These are phyloP conservation scores for Aegilops speltoides DNA, from an alignment of 176 grass and related monocot species.

Conservation along the genomic window DNA sequence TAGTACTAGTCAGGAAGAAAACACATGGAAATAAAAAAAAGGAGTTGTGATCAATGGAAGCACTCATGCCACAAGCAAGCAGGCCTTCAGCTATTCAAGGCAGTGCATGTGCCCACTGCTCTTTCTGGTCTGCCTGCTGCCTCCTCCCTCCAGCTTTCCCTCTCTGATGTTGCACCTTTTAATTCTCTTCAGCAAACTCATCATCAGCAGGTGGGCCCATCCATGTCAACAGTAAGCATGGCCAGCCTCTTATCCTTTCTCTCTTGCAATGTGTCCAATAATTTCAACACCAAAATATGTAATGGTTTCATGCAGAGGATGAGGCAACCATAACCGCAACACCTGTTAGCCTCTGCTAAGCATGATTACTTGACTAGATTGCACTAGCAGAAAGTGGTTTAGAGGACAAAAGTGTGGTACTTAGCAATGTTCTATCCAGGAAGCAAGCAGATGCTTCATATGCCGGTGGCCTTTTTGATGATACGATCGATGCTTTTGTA, in stretches of 20 bases:
- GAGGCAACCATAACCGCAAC: conserved; percentile 6
- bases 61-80: neutral
- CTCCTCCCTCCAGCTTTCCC: neutral
- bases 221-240: neutral
- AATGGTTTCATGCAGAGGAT: neutral
- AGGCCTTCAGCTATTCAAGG: neutral
- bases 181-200: neutral
- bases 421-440: conserved; percentile 25
- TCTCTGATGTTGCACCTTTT: neutral
- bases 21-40: neutral
- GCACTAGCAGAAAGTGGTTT: neutral
- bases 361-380: conserved; percentile 22
- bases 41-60: neutral
- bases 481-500: neutral
- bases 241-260: neutral
- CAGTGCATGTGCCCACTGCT: neutral
- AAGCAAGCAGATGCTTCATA: neutral
- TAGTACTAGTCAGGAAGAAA: neutral
- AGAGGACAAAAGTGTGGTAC: neutral
- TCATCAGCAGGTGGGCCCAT: neutral
- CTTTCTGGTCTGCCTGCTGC: conserved; percentile 7
- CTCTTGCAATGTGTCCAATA: neutral
- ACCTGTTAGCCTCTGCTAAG: conserved; percentile 6
- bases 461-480: conserved; percentile 27
- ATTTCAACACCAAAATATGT: too few relatives aligned